Evolutionary conservation across 371 early-diverging fungal genomes (phyloP), one percentile per base, ranked within the genome.

Genomic region (Choanephora cucurbitarum): DNA sequence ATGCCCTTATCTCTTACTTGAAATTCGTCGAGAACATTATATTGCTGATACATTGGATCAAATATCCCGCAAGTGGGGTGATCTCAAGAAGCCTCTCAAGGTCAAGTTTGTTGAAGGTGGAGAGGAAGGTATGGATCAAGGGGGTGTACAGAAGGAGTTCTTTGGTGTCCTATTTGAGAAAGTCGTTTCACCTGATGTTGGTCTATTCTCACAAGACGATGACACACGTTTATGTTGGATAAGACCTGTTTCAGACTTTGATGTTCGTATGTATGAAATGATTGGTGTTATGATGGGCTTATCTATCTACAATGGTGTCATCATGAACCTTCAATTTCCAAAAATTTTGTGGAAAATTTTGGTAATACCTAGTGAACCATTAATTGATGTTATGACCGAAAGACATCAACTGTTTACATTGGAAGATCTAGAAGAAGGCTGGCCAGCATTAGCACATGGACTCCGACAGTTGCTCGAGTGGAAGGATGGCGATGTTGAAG

Each of bases 131-230:
- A 91, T 88, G 53, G 98, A 98, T 71, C 95, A 91, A 50, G 99
- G 99, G 15, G 99, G 99, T 1, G 82, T 99, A 7, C 90, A 93
- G 54, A 96, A 97, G 60, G 99, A 99, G 54, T 97, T 94, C 88
- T 94, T 96, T 68, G 81, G 90, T 57, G 85, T 96, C 18, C 77
- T 97, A 10, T 84, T 94, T 46, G 88, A 96, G 21, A 92, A 96
- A 45, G 74, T 97, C 21, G 85, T 95, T 64, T 88, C 92, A 62
- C 85, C 90, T 9, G 78, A 90, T 47, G 86, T 88, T 62, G 87
- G 85, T 11, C 67, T 87, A 47, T 87, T 87, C 57, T 64, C 68
- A 2, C 71, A 79, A 34, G 85, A 87, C 61, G 89, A 88, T 4
- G 84, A 87, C 37, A 82, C 86, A 0, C 72, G 79, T 17, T 68